A percentile compares a stretch with the other conserved stretches of the same genome.
phyloP scores from a whole-genome alignment of 495 filamentous ascomycete species.

The Podospora conica region DNA sequence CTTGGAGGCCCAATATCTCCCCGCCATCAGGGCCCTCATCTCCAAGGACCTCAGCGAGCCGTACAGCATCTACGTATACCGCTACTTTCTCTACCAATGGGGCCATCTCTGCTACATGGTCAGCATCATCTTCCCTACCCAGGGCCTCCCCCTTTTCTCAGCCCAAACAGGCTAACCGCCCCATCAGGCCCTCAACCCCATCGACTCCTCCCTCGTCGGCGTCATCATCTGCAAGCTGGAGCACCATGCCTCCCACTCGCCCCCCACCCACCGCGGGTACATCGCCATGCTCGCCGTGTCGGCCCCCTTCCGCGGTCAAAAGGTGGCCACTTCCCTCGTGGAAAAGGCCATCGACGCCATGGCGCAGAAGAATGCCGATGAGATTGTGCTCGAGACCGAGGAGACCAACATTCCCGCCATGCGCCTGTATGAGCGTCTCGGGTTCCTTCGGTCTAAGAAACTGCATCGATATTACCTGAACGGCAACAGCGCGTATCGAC shows the following conservation, averaged over 20 bases:
- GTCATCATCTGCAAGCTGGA: slow-evolving; percentile 97
- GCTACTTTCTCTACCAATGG: slow-evolving; percentile 99
- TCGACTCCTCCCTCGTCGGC: slow-evolving; percentile 55
- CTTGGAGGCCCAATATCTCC: slow-evolving; percentile 74
- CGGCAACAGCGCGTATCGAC: slow-evolving; percentile 86
- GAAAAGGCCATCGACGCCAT: slow-evolving; percentile 89
- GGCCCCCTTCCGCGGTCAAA: slow-evolving; percentile 67
- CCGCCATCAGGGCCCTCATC: slow-evolving; percentile 86
- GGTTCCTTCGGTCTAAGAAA: slow-evolving; percentile 88
- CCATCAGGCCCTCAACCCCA: slow-evolving; percentile 61
- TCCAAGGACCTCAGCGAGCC: slow-evolving; percentile 96
- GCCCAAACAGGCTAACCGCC: slow-evolving; percentile 5
- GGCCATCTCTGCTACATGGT: slow-evolving; percentile 92
- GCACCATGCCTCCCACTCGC: slow-evolving; percentile 61
- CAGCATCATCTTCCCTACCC: too few species aligned
- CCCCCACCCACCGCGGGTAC: slow-evolving; percentile 81
- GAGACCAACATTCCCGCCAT: slow-evolving; percentile 89
- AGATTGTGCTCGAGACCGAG: slow-evolving; percentile 96
- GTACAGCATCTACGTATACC: slow-evolving; percentile 99
- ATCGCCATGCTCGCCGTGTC: slow-evolving; percentile 96
- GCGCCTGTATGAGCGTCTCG: slow-evolving; percentile 87
- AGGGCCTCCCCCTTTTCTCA: not conserved
- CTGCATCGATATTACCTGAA: slow-evolving; percentile 96
- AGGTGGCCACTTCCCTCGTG: slow-evolving; percentile 89
- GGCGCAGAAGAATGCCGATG: slow-evolving; percentile 76